Percentiles rank a stretch among this genome's conserved stretches.
These are phyloP conservation scores for Phytomonas francai DNA, from an alignment of 208 protist genomes.

Conservation along the genomic window DNA sequence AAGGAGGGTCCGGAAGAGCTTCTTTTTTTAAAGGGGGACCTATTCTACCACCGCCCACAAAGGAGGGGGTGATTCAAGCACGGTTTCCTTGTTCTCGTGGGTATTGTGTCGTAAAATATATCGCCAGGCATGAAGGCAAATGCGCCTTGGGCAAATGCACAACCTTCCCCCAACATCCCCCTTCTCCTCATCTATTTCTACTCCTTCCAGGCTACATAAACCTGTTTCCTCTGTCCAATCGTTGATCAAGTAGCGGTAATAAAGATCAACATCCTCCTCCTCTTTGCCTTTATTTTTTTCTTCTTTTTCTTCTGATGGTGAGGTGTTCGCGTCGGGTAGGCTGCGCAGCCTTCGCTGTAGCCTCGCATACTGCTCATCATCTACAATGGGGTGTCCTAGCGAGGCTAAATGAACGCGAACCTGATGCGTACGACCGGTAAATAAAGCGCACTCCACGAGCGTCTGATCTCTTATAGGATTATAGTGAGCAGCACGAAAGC, in stretches of 20 bases:
- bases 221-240: too few species aligned
- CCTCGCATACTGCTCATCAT: slow-evolving; percentile 64
- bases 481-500: slow-evolving; percentile 33
- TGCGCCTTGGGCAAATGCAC: slow-evolving; percentile 48
- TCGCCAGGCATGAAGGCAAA: slow-evolving; percentile 57
- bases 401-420: slow-evolving; percentile 85
- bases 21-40: not conserved
- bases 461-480: slow-evolving; percentile 28
- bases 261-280: too few species aligned
- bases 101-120: slow-evolving; percentile 31
- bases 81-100: slow-evolving; percentile 9
- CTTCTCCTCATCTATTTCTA: too few species aligned
- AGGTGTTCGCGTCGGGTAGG: too few species aligned
- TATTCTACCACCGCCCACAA: slow-evolving; percentile 17
- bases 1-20: not conserved
- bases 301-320: too few species aligned
- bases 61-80: slow-evolving; percentile 32
- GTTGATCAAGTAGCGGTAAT: too few species aligned
- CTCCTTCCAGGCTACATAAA: too few species aligned
- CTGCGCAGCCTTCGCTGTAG: not conserved
- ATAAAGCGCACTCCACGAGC: slow-evolving; percentile 63
- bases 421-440: slow-evolving; percentile 91
- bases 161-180: slow-evolving; percentile 1
- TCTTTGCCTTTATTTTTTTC: too few species aligned
- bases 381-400: slow-evolving; percentile 80